Conservation (phyloP, 495 filamentous ascomycete species). For the Xylaria scruposa region DNA sequence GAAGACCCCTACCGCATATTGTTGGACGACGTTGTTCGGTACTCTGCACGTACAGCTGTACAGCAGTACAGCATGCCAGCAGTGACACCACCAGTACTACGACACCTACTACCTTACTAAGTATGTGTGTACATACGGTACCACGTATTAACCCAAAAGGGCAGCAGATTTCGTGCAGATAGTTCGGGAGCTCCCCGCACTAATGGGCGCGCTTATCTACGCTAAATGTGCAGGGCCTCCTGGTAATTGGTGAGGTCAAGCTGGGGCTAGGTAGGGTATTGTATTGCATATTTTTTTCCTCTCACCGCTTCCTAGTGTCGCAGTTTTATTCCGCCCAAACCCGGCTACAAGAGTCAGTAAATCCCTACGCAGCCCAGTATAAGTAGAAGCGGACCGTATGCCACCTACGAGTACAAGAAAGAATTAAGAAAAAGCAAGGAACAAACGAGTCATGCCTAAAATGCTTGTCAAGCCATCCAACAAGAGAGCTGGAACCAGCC, state of each 20-base stretch:
- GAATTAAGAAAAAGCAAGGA: not conserved
- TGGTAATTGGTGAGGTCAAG: not conserved
- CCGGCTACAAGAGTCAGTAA: not conserved
- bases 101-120: not conserved
- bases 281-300: conserved; percentile 1
- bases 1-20: conserved; percentile 8
- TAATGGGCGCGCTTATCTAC: conserved; percentile 26
- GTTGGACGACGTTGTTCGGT: not conserved
- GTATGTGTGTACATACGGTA: not conserved
- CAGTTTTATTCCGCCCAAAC: not conserved
- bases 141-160: conserved; percentile 24
- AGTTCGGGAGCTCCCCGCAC: conserved; percentile 34
- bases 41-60: not conserved
- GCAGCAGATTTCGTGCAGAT: conserved; percentile 33
- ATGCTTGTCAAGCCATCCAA: not conserved
- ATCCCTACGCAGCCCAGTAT: conserved; percentile 2
- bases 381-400: not conserved
- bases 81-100: not conserved
- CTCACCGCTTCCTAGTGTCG: conserved; percentile 9
- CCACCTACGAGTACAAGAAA: not conserved
- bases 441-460: not conserved
- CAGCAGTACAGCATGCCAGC: not conserved
- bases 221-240: conserved; percentile 5
- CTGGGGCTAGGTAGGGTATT: conserved; percentile 1
- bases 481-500: not conserved